Conservation (phyloP, 1,284 basidiomycete genomes). For the Naganishia sp. region DNA sequence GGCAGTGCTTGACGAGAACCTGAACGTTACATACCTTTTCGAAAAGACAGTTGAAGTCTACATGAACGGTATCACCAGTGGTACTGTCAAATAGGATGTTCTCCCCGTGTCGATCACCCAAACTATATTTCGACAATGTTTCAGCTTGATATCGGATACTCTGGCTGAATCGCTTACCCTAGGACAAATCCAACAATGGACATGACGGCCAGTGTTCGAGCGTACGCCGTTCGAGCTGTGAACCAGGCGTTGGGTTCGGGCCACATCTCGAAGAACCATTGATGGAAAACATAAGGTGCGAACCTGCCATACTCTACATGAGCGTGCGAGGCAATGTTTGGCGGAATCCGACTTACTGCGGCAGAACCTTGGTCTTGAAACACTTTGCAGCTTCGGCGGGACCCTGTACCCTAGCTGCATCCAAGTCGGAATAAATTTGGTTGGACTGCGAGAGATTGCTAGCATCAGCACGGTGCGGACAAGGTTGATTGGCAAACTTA, state of each 20-base stretch:
- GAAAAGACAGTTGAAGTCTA: slow-evolving; percentile 98
- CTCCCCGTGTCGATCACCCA: slow-evolving; percentile 97
- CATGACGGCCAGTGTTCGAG: slow-evolving; percentile 92
- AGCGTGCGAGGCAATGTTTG: background rate
- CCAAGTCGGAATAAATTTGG: slow-evolving; percentile 63
- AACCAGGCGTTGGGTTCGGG: slow-evolving; percentile 97
- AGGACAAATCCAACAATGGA: slow-evolving; percentile 98
- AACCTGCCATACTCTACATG: slow-evolving; percentile 57
- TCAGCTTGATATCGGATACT: background rate
- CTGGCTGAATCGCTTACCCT: slow-evolving; percentile 62
- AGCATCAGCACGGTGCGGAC: background rate
- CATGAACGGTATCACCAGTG: slow-evolving; percentile 90
- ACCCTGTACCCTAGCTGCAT: slow-evolving; percentile 60
- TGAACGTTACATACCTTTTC: slow-evolving; percentile 67
- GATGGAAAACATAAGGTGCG: slow-evolving; percentile 81
- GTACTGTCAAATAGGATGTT: slow-evolving; percentile 91
- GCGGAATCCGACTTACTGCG: slow-evolving; percentile 56
- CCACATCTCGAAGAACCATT: slow-evolving; percentile 97
- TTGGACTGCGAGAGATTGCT: slow-evolving; percentile 43
- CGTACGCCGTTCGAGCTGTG: slow-evolving; percentile 79
- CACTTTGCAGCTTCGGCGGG: slow-evolving; percentile 62
- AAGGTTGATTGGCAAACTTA: slow-evolving; percentile 50
- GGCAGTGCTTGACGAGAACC: background rate
- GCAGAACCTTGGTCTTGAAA: slow-evolving; percentile 66
- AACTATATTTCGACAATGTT: slow-evolving; percentile 56